Conservation (phyloP, 805 yeast species). For the Starmerella riodocensis region DNA sequence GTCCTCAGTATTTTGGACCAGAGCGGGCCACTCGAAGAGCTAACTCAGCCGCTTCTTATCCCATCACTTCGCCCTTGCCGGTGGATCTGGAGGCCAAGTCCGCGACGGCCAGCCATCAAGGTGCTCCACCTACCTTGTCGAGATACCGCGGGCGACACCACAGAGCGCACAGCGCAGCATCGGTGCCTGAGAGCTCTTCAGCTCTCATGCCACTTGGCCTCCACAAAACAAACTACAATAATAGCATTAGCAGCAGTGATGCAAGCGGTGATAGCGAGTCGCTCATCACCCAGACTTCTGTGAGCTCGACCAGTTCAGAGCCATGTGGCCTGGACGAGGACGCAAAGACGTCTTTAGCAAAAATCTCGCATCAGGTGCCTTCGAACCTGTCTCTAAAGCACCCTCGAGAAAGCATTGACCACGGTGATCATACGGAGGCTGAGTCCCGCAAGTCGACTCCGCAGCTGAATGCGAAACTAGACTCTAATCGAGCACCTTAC, state of each 20-base stretch:
- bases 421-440: no score
- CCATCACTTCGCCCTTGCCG: not conserved
- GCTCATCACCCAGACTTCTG: slow-evolving; percentile 13
- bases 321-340: slow-evolving; percentile 3
- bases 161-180: slow-evolving; percentile 4
- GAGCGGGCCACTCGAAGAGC: no score
- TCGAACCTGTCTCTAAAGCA: no score
- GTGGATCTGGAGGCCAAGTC: not conserved
- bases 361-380: no score
- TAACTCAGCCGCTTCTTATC: no score
- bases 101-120: no score
- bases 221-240: slow-evolving; percentile 1
- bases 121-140: slow-evolving; percentile 3
- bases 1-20: no score
- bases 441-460: no score
- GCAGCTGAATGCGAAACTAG: no score
- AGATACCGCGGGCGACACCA: slow-evolving; percentile 8
- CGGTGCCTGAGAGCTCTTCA: not conserved
- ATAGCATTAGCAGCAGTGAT: slow-evolving; percentile 15
- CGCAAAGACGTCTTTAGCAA: not conserved
- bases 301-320: slow-evolving; percentile 9
- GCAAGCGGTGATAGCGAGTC: slow-evolving; percentile 15
- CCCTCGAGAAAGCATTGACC: no score
- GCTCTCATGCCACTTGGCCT: not conserved
- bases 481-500: no score